These are phyloP conservation scores for Trametes punicea DNA, from an alignment of 768 basidiomycete genomes.

Conservation along the genomic window DNA sequence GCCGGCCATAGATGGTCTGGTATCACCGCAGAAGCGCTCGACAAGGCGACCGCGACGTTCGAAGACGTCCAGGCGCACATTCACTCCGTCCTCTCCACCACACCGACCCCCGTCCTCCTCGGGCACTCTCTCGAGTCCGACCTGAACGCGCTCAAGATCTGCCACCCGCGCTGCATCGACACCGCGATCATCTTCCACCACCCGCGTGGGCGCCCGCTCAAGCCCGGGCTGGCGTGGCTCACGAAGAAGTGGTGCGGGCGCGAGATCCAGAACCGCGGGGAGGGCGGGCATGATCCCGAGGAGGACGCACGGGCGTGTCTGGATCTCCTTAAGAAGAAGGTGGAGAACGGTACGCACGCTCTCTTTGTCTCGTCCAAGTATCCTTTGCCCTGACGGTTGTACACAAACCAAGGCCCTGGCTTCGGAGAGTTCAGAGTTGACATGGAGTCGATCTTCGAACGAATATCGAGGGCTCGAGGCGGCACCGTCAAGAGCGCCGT, in stretches of 20 bases:
- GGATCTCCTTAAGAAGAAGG: conserved; percentile 79
- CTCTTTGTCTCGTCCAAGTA: neutral
- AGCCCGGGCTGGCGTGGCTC: conserved; percentile 96
- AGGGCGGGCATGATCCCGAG: conserved; percentile 89
- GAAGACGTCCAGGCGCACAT: conserved; percentile 73
- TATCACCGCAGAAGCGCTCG: conserved; percentile 75
- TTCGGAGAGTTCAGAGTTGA: conserved; percentile 88
- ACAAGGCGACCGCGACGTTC: conserved; percentile 71
- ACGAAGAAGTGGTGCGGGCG: conserved; percentile 89
- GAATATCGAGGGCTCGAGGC: conserved; percentile 58
- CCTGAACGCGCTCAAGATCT: conserved; percentile 80
- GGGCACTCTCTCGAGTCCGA: conserved; percentile 98
- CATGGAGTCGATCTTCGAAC: conserved; percentile 84
- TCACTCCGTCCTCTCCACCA: conserved; percentile 54
- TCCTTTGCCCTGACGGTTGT: neutral
- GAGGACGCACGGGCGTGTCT: conserved; percentile 91
- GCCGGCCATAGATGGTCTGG: conserved; percentile 99
- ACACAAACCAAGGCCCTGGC: conserved; percentile 43
- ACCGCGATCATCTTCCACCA: conserved; percentile 90
- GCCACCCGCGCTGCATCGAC: conserved; percentile 86
- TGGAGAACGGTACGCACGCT: conserved; percentile 56
- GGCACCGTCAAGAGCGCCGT: conserved; percentile 58
- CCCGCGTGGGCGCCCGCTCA: conserved; percentile 88
- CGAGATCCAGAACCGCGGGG: conserved; percentile 83
- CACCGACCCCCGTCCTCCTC: conserved; percentile 72